Base-by-base conservation (phyloP, 495 filamentous ascomycete species). In the Penicillium canescens region DNA sequence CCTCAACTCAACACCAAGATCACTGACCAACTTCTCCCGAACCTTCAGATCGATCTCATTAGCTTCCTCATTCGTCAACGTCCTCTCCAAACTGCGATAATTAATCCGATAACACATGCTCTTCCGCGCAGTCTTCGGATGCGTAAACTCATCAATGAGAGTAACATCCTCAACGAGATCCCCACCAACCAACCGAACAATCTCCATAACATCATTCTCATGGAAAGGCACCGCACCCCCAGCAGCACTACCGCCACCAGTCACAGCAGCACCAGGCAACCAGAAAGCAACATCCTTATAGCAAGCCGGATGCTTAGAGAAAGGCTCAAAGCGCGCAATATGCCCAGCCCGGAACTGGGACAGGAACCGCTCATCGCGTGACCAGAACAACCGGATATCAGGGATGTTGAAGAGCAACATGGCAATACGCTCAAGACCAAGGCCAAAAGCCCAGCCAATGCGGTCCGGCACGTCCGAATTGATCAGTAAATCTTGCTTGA, bases 331-430 rank as follows among this genome's bases (percentile, higher is more conserved):
- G 26, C 81, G 82, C 51, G 78, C 80, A 55, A 96, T 78, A 21
- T 80, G 72, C 14, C 79, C 82, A 0, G 85, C 77, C 5, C 79
- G 77, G 73, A 98, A 98, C 67, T 98, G 94, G 5, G 67, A 69
- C 26, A 95, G 70, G 70, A 98, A 98, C 9, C 94, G 82, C 57
- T 76, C 56, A 61, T 98, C 94, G 43, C 76, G 71, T 9, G 89
- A 94, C 95, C 94, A 98, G 75, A 98, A 98, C 8, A 98, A 84
- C n/a, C 94, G 85, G 57, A 98, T 98, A 60, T 98, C 94, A 0
- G 93, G 90, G 43, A 98, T 95, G 41, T 87, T 86, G 72, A 96
- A 98, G 5, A 98, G 80, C 24, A 98, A 78, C 95, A 98, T 98
- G 40, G 94, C 92, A 47, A 98, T 88, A 47, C 94, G 82, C 65